Percentiles rank a stretch among this genome's conserved stretches.
phyloP scores from a whole-genome alignment of 2,329 filamentous ascomycete species.

The Penicillium sp. region DNA sequence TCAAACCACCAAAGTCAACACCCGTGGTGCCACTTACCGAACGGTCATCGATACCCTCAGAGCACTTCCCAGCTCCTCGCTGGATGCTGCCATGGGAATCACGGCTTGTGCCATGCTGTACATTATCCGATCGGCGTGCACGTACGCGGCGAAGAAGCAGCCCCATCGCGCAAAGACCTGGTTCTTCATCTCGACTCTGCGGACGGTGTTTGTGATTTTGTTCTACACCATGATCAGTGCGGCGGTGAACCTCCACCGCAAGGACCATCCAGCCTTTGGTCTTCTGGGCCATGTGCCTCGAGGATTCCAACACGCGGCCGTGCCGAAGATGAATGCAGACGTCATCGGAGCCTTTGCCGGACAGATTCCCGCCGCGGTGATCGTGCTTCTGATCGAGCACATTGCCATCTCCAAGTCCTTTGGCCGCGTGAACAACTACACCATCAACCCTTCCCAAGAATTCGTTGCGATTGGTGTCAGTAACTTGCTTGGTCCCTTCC shows the following conservation, averaged over 20 bases:
- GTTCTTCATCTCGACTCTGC: constrained; percentile 87
- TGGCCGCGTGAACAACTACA: constrained; percentile 91
- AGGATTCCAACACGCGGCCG: constrained; percentile 74
- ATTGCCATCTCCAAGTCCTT: constrained; percentile 98
- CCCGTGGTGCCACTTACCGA: constrained; percentile 68
- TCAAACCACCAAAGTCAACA: constrained; percentile 60
- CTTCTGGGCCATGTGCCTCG: constrained; percentile 73
- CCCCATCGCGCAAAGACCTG: constrained; percentile 65
- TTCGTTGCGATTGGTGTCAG: constrained; percentile 88
- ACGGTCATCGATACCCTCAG: constrained; percentile 81
- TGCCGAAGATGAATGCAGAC: constrained; percentile 60
- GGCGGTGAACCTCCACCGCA: constrained; percentile 67
- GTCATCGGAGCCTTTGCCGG: constrained; percentile 64
- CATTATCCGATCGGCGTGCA: constrained; percentile 62
- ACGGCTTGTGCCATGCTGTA: constrained; percentile 75
- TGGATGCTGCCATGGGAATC: constrained; percentile 88
- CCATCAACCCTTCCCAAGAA: constrained; percentile 91
- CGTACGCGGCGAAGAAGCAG: constrained; percentile 59
- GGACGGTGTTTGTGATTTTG: constrained; percentile 85
- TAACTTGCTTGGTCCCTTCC: constrained; percentile 84
- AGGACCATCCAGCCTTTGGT: constrained; percentile 60
- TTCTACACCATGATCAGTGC: constrained; percentile 90
- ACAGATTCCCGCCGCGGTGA: constrained; percentile 77
- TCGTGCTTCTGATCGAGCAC: constrained; percentile 94
- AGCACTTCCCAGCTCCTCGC: constrained; percentile 56